Percentiles rank a stretch among this genome's conserved stretches.
Evolutionary conservation across 192 early-diverging fungal genomes (phyloP).

Genomic region (Geranomyces variabilis): DNA sequence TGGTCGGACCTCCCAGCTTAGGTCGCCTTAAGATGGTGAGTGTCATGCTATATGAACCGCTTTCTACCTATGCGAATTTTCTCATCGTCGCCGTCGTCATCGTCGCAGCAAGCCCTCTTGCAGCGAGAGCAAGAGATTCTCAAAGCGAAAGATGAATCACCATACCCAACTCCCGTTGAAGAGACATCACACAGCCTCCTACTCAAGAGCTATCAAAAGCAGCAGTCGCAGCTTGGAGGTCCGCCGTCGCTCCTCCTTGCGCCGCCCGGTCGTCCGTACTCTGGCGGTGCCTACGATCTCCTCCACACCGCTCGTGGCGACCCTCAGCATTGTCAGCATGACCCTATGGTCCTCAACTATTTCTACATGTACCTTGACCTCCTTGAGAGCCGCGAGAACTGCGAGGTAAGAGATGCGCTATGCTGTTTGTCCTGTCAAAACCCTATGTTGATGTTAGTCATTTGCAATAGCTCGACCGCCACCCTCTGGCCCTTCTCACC

Average conservation of each 20-base stretch:
- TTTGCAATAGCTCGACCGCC: slow-evolving; percentile 21
- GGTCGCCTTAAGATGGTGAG: slow-evolving; percentile 24
- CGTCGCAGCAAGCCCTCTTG: slow-evolving; percentile 8
- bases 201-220: slow-evolving; percentile 17
- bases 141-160: slow-evolving; percentile 27
- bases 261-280: not conserved
- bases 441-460: too few species aligned
- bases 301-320: not conserved
- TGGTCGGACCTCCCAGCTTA: not conserved
- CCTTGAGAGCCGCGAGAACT: slow-evolving; percentile 7
- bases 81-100: not conserved
- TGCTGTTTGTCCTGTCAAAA: too few species aligned
- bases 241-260: not conserved
- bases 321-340: not conserved
- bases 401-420: not conserved
- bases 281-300: not conserved
- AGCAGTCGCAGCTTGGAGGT: not conserved
- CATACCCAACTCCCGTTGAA: slow-evolving; percentile 32
- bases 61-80: not conserved
- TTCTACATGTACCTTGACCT: slow-evolving; percentile 34
- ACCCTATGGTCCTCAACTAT: slow-evolving; percentile 15
- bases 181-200: slow-evolving; percentile 28
- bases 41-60: not conserved
- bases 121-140: slow-evolving; percentile 29
- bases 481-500: slow-evolving; percentile 8